Evolutionary conservation across 1,139 yeast genomes (phyloP).

Genomic region (Debaryomyces robertsiae): DNA sequence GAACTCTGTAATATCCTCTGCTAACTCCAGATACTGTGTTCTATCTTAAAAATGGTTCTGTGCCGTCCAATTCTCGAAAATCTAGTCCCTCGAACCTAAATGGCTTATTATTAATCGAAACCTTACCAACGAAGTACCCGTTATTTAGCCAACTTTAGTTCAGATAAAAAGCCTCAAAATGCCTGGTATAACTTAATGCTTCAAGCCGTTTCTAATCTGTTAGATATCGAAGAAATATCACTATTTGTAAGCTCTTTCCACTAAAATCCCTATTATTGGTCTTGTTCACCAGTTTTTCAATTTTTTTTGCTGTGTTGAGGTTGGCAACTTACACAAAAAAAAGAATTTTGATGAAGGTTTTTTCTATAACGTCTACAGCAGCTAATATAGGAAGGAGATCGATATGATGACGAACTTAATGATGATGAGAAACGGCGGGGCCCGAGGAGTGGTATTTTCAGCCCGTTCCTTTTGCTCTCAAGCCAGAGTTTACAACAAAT

Average conservation of each 20-base stretch:
- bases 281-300: constrained; percentile 7
- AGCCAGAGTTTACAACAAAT: constrained; percentile 10
- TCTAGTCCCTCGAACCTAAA: too few species aligned
- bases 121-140: too few species aligned
- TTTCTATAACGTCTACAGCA: not conserved
- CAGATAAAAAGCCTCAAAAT: too few species aligned
- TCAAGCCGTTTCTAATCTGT: not conserved
- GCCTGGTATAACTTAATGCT: too few species aligned
- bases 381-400: not conserved
- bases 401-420: constrained; percentile 5
- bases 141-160: too few species aligned
- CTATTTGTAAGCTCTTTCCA: not conserved
- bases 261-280: not conserved
- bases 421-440: not conserved
- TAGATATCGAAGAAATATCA: constrained; percentile 1
- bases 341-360: constrained; percentile 1
- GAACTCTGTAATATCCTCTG: too few species aligned
- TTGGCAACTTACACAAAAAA: constrained; percentile 9
- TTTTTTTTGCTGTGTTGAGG: constrained; percentile 1
- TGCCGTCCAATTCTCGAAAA: too few species aligned
- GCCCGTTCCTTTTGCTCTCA: constrained; percentile 3
- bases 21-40: too few species aligned
- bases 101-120: too few species aligned
- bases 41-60: too few species aligned
- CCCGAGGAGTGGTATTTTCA: not conserved